Evolutionary conservation across 345 rosid genomes (phyloP).

Genomic region (Brassica carinata): DNA sequence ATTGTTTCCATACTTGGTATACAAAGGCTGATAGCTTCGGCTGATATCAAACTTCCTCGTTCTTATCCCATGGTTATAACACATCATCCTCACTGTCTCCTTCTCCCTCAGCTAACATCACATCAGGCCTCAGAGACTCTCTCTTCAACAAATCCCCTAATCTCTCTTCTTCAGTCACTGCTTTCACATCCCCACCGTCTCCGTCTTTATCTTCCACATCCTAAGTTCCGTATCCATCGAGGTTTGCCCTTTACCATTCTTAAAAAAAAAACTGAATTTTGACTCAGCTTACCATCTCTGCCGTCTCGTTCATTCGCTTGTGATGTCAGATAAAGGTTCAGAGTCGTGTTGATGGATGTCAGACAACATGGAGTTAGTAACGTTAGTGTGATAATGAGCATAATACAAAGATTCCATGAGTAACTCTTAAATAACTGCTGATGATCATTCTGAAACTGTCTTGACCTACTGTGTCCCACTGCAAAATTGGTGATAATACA

Average conservation of each 20-base stretch:
- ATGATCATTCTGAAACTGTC: constrained; percentile 88
- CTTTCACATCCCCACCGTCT: constrained; percentile 30
- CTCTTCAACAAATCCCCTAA: constrained; percentile 74
- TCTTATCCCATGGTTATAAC: constrained; percentile 67
- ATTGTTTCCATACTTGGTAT: too few species aligned
- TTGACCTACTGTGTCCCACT: constrained; percentile 98
- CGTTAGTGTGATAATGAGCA: too few species aligned
- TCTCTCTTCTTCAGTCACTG: constrained; percentile 74
- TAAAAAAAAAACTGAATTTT: constrained; percentile 35
- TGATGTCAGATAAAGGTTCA: too few species aligned
- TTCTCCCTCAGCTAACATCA: constrained; percentile 51
- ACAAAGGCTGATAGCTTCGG: too few species aligned
- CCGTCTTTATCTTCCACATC: constrained; percentile 48
- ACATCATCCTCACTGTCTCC: constrained; percentile 47
- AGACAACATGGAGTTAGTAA: too few species aligned
- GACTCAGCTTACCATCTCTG: constrained; percentile 31
- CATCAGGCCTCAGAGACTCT: constrained; percentile 88
- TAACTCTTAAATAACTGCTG: constrained; percentile 53
- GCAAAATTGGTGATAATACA: constrained; percentile 14
- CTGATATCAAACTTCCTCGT: constrained; percentile 36
- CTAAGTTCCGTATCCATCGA: constrained; percentile 79
- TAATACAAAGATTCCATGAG: too few species aligned
- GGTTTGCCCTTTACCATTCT: constrained; percentile 54
- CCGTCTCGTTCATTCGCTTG: constrained; percentile 16
- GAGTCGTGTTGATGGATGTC: too few species aligned